These are phyloP conservation scores for Cenococcum geophilum DNA, from an alignment of 495 filamentous ascomycete genomes.

Conservation along the genomic window DNA sequence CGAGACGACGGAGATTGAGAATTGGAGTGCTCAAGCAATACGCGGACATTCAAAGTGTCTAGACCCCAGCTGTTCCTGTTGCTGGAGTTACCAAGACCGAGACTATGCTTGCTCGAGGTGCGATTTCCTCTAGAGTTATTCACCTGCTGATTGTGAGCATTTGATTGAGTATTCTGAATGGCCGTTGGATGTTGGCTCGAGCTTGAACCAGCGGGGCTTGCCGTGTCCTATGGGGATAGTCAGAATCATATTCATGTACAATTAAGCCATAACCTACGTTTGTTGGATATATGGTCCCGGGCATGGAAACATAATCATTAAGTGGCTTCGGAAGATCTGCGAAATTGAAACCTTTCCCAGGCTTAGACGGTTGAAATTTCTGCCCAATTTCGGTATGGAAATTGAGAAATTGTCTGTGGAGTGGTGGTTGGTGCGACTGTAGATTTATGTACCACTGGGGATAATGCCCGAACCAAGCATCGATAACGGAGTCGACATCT, in stretches of 20 bases:
- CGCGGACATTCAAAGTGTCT: slow-evolving; percentile 28
- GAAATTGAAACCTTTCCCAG: slow-evolving; percentile 26
- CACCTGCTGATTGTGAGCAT: background rate
- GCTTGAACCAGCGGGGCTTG: background rate
- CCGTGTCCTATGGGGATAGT: background rate
- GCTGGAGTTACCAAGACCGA: background rate
- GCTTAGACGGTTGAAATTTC: slow-evolving; percentile 15
- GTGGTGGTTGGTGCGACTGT: slow-evolving; percentile 21
- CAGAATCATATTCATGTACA: background rate
- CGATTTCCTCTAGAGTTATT: background rate
- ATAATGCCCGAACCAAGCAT: slow-evolving; percentile 21
- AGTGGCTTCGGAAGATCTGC: slow-evolving; percentile 20
- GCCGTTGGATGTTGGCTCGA: background rate
- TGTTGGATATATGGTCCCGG: slow-evolving; percentile 25
- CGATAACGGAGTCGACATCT: slow-evolving; percentile 21
- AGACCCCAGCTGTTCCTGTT: slow-evolving; percentile 15
- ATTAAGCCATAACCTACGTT: slow-evolving; percentile 14
- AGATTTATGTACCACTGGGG: slow-evolving; percentile 26
- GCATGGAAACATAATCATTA: slow-evolving; percentile 25
- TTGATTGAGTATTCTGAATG: background rate
- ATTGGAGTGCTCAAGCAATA: slow-evolving; percentile 19
- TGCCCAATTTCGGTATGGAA: slow-evolving; percentile 26
- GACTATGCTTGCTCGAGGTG: background rate
- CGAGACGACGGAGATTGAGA: slow-evolving; percentile 9
- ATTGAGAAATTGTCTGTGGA: slow-evolving; percentile 11